Conservation (phyloP, 352 stramenopile species). For the Pythium phragmiticola region DNA sequence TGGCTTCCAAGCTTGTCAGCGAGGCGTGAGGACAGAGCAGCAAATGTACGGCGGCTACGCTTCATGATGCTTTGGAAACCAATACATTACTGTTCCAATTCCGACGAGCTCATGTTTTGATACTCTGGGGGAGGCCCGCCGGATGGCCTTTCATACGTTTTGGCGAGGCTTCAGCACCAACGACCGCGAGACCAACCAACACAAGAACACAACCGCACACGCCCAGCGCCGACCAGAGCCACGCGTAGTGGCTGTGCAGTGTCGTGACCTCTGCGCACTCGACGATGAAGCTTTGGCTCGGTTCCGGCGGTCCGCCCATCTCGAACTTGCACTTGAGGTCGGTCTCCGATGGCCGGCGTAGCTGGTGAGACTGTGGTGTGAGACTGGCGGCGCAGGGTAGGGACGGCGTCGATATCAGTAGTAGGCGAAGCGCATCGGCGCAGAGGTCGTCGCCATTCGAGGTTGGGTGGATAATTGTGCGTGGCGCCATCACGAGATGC, state of each 20-base stretch:
- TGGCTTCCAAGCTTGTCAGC: no score
- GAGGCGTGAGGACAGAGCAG: no score
- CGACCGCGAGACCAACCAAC: background rate
- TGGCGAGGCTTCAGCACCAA: background rate
- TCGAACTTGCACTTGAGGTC: conserved; percentile 3
- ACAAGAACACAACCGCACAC: background rate
- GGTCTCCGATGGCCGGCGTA: background rate
- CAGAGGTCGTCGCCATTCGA: background rate
- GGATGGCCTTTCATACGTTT: no score
- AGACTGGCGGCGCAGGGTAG: background rate
- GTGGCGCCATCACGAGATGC: background rate
- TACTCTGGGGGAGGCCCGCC: no score
- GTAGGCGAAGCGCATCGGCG: background rate
- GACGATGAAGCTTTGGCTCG: background rate
- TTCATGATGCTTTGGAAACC: no score
- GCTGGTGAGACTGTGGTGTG: background rate
- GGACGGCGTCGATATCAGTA: background rate
- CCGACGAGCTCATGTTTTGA: no score
- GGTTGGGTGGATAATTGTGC: background rate
- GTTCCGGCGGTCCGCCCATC: background rate
- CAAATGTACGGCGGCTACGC: no score
- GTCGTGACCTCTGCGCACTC: background rate
- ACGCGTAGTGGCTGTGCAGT: background rate
- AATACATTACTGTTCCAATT: no score
- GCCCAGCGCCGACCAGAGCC: background rate